These are phyloP conservation scores for Rubus parviflorus DNA, from an alignment of 306 rosid genomes.

Conservation along the genomic window DNA sequence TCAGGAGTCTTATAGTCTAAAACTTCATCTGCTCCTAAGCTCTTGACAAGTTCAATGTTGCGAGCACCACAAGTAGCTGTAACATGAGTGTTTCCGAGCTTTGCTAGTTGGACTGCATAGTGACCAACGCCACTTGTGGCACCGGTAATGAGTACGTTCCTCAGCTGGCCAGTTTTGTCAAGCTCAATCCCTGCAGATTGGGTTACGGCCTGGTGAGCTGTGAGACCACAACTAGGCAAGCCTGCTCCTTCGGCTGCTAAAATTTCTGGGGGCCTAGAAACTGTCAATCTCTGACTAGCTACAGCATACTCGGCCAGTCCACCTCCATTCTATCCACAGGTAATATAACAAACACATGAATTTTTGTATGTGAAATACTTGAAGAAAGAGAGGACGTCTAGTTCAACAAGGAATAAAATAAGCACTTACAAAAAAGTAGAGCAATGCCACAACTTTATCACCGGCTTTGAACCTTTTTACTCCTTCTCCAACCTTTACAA, in stretches of 20 bases:
- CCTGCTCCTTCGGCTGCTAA: slow-evolving; percentile 62
- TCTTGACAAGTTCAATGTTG: slow-evolving; percentile 54
- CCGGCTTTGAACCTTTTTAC: slow-evolving; percentile 55
- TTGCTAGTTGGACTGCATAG: slow-evolving; percentile 77
- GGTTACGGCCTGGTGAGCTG: slow-evolving; percentile 66
- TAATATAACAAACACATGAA: background rate
- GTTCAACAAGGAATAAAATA: background rate
- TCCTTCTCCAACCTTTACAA: slow-evolving; percentile 51
- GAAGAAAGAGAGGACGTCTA: too few relatives aligned
- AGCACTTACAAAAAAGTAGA: slow-evolving; percentile 34
- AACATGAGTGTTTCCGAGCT: slow-evolving; percentile 71
- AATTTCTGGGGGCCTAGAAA: slow-evolving; percentile 49
- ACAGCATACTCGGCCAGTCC: slow-evolving; percentile 67
- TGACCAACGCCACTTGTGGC: slow-evolving; percentile 86
- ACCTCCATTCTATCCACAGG: slow-evolving; percentile 54
- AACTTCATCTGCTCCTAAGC: slow-evolving; percentile 81
- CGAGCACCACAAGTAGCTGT: slow-evolving; percentile 77
- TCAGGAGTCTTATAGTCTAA: slow-evolving; percentile 67
- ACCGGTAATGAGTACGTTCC: slow-evolving; percentile 68
- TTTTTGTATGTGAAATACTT: background rate
- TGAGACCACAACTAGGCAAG: slow-evolving; percentile 60
- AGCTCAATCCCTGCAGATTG: slow-evolving; percentile 53
- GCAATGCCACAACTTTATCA: slow-evolving; percentile 59
- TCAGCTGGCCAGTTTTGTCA: slow-evolving; percentile 37
- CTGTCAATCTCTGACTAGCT: slow-evolving; percentile 43